phyloP scores from a whole-genome alignment of 192 early-diverging fungal genomes.

The Coemansia sp. region DNA sequence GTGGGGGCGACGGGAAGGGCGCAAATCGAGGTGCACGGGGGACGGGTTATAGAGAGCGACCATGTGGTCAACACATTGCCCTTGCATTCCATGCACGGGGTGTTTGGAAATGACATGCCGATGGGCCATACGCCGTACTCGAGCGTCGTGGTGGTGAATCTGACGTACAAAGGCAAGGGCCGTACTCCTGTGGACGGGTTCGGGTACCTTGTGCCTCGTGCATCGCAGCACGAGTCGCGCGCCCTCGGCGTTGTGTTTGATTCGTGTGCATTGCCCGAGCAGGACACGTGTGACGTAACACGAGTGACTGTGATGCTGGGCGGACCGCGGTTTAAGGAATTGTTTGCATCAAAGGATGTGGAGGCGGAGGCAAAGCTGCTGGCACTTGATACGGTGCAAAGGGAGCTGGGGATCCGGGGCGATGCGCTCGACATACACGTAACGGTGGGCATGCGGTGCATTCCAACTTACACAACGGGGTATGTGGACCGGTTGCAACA shows the following conservation, averaged over 20 bases:
- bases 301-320: constrained; percentile 91
- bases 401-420: constrained; percentile 60
- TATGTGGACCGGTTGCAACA: constrained; percentile 66
- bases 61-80: constrained; percentile 75
- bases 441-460: constrained; percentile 70
- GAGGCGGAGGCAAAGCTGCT: constrained; percentile 27
- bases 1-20: constrained; percentile 24
- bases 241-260: constrained; percentile 88
- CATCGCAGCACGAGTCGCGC: constrained; percentile 48
- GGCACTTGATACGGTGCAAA: constrained; percentile 62
- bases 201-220: constrained; percentile 83
- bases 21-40: constrained; percentile 35
- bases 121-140: constrained; percentile 66
- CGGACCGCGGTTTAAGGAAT: constrained; percentile 67
- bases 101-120: constrained; percentile 56
- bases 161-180: constrained; percentile 59
- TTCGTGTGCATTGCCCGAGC: constrained; percentile 52
- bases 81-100: constrained; percentile 45
- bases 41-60: constrained; percentile 39
- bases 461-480: constrained; percentile 87
- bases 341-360: constrained; percentile 34
- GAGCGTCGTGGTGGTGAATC: constrained; percentile 82
- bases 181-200: constrained; percentile 76
- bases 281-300: constrained; percentile 7
- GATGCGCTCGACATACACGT: constrained; percentile 56